Percentiles rank a stretch among this genome's conserved stretches.
phyloP scores from a whole-genome alignment of 495 filamentous ascomycete genomes.

The Xylaria palmicola region DNA sequence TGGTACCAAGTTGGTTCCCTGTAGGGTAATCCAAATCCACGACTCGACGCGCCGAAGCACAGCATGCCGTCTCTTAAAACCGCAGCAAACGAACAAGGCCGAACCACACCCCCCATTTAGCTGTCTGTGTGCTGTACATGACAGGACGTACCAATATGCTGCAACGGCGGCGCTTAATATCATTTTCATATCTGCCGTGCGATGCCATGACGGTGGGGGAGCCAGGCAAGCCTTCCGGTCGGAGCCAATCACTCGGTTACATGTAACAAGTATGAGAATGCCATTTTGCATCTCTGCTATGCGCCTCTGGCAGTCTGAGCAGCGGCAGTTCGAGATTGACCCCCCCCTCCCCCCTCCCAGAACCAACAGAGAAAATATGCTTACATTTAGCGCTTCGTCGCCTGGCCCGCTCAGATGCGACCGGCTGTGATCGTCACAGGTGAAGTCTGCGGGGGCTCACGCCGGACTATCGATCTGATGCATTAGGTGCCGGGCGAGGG shows the following conservation, averaged over 20 bases:
- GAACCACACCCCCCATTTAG: neutral
- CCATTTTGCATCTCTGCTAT: no score
- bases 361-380: neutral
- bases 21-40: no score
- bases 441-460: neutral
- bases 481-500: neutral
- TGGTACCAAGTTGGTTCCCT: no score
- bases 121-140: neutral
- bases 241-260: neutral
- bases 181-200: neutral
- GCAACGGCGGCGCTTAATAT: slow-evolving; percentile 5
- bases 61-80: no score
- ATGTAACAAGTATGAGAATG: neutral
- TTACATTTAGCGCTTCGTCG: slow-evolving; percentile 5
- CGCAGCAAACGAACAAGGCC: neutral
- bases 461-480: neutral
- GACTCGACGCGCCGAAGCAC: no score
- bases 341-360: no score
- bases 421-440: neutral
- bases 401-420: neutral
- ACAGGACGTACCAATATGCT: no score
- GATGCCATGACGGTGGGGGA: neutral
- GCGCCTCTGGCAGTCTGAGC: no score
- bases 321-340: no score
- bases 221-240: neutral